Evolutionary conservation across 176 grass and related monocot genomes (phyloP), one percentile per base, ranked within the genome.

Genomic region (Triticum dicoccoides): DNA sequence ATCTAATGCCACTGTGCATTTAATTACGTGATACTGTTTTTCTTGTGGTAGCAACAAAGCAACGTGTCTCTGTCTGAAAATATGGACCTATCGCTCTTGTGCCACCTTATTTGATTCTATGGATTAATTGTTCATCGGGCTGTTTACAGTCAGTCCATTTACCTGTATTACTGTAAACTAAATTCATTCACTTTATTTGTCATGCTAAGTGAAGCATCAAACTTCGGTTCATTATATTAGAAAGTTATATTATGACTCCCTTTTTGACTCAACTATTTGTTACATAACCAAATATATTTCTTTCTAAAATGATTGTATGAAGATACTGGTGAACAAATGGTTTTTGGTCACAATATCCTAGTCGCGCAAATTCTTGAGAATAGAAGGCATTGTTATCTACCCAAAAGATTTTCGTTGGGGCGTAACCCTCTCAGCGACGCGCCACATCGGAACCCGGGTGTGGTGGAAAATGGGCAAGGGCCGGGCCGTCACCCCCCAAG

Each of bases 231-330:
- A 66, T 45, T 68, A 59, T 65, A 11, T 89, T 52, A 42, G 8
- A 66, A 66, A 58, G 45, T 29, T 35, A 11, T 41, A 29, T 21
- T 59, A 9, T 6, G 13, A 35, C 15, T 45, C 8, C 5, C 25
- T 30, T 59, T 64, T 77, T 80, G 17, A n/a, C n/a, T 83, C 32
- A 34, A 69, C 61, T 65, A 68, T 70, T 83, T 77, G 23, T 65
- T 65, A 7, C 25, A 51, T 18, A 61, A 49, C 42, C 45, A 21
- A 79, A 72, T 25, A 79, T 51, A 21, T 69, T 32, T n/a, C 35
- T 70, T 77, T 11, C 37, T 58, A 23, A 89, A 85, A 80, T 85
- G 44, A 68, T 15, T 76, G 42, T 77, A 76, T 10, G 21, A 59
- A 58, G 69, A 44, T 69, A 81, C 8, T 5, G 41, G 24, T 63